A percentile compares a stretch with the other conserved stretches of the same genome.
These are phyloP conservation scores for Pyrenophora graminea DNA, from an alignment of 2,329 filamentous ascomycete species.

Conservation along the genomic window DNA sequence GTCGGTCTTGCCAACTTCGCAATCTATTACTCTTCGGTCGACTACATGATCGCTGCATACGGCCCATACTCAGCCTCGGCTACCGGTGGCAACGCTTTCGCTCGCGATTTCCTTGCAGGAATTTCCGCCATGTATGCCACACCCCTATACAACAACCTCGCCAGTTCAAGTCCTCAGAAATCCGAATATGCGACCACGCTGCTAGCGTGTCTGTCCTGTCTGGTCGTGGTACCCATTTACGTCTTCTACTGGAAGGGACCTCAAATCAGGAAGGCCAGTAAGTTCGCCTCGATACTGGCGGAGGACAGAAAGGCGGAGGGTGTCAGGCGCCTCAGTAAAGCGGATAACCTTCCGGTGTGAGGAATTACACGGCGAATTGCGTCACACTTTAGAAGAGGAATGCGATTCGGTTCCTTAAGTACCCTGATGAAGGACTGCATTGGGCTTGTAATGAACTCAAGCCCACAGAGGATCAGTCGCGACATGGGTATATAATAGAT, in stretches of 20 bases:
- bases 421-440: too few relatives aligned
- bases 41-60: slow-evolving; percentile 77
- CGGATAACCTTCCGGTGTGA: slow-evolving; percentile 17
- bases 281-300: slow-evolving; percentile 52
- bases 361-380: too few relatives aligned
- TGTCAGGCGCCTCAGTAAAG: slow-evolving; percentile 26
- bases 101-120: slow-evolving; percentile 73
- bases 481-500: too few relatives aligned
- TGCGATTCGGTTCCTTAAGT: too few relatives aligned
- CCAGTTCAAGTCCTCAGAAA: slow-evolving; percentile 42
- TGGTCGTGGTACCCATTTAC: slow-evolving; percentile 47
- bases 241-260: slow-evolving; percentile 60
- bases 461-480: too few relatives aligned
- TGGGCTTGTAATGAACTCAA: too few relatives aligned
- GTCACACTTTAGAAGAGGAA: too few relatives aligned
- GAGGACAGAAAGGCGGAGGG: slow-evolving; percentile 29
- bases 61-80: slow-evolving; percentile 74
- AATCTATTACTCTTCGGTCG: slow-evolving; percentile 76
- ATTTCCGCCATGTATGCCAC: slow-evolving; percentile 69
- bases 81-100: slow-evolving; percentile 75
- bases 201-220: slow-evolving; percentile 55
- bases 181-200: slow-evolving; percentile 58
- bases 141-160: slow-evolving; percentile 55
- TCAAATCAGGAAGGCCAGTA: slow-evolving; percentile 55
- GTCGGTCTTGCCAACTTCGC: slow-evolving; percentile 72